These are phyloP conservation scores for Penicillium sclerotigenum DNA, from an alignment of 2,329 filamentous ascomycete species.

Conservation along the genomic window DNA sequence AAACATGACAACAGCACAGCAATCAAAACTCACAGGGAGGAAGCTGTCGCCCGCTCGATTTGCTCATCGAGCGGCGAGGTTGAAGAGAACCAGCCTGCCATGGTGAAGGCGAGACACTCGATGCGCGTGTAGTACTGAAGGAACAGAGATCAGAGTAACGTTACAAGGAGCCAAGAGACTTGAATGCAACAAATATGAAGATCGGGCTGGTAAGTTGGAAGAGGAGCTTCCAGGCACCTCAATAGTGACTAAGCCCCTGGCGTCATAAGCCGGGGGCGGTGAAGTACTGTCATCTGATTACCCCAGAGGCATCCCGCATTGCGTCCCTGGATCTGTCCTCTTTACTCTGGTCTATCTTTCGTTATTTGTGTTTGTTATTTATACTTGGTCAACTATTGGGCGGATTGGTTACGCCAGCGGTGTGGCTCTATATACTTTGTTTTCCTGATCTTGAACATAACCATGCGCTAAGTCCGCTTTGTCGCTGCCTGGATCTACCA, in stretches of 20 bases:
- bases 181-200: slow-evolving; percentile 5
- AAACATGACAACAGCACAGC: slow-evolving; percentile 8
- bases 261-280: slow-evolving; percentile 39
- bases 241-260: slow-evolving; percentile 29
- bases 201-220: slow-evolving; percentile 17
- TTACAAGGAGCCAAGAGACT: slow-evolving; percentile 24
- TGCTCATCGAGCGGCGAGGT: slow-evolving; percentile 93
- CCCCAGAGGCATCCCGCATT: slow-evolving; percentile 21
- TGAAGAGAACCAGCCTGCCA: slow-evolving; percentile 96
- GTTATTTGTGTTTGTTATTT: slow-evolving; percentile 8
- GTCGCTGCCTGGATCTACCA: slow-evolving; percentile 27
- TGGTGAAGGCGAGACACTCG: slow-evolving; percentile 52
- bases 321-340: slow-evolving; percentile 20
- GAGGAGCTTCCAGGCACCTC: slow-evolving; percentile 19
- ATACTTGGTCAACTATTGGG: neutral
- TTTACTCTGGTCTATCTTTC: slow-evolving; percentile 6
- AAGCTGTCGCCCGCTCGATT: slow-evolving; percentile 90
- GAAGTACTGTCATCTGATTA: slow-evolving; percentile 24
- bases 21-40: slow-evolving; percentile 69
- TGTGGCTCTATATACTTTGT: neutral
- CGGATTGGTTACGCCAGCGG: neutral
- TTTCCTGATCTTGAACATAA: neutral
- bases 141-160: slow-evolving; percentile 28
- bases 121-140: neutral
- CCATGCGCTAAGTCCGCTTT: slow-evolving; percentile 28